phyloP scores from a whole-genome alignment of 129 eudicot species.

The Flaveria sonorensis region DNA sequence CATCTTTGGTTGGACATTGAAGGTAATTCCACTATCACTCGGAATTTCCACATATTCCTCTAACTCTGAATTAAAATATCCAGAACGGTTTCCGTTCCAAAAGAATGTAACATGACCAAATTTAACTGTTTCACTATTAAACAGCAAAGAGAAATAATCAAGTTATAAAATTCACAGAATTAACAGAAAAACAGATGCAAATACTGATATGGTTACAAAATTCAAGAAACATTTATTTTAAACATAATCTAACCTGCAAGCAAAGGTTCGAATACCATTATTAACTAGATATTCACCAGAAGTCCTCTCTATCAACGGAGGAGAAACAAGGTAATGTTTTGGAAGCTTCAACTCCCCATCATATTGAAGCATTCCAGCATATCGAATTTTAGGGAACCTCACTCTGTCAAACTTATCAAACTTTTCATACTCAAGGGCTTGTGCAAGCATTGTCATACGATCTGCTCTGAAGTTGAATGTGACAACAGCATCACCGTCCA shows the following conservation, averaged over 20 bases:
- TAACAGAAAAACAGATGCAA: not conserved
- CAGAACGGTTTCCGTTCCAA: conserved; percentile 98
- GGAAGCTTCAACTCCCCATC: conserved; percentile 98
- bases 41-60: conserved; percentile 93
- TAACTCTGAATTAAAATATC: conserved; percentile 68
- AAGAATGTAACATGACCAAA: conserved; percentile 95
- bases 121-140: conserved; percentile 77
- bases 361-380: conserved; percentile 95
- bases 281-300: conserved; percentile 83
- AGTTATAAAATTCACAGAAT: not conserved
- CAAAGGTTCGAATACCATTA: conserved; percentile 79
- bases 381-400: conserved; percentile 70
- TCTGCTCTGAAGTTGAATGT: conserved; percentile 85
- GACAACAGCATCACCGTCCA: conserved; percentile 94
- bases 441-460: conserved; percentile 92
- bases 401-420: conserved; percentile 84
- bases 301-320: conserved; percentile 87
- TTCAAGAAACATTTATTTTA: not conserved
- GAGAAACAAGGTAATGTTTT: conserved; percentile 74
- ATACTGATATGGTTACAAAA: not conserved
- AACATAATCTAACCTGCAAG: conserved; percentile 62
- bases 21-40: conserved; percentile 82
- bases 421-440: conserved; percentile 81
- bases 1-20: conserved; percentile 86
- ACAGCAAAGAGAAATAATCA: not conserved